Base-by-base conservation (phyloP, 2,329 filamentous ascomycete species). In the Apiospora aurea region DNA sequence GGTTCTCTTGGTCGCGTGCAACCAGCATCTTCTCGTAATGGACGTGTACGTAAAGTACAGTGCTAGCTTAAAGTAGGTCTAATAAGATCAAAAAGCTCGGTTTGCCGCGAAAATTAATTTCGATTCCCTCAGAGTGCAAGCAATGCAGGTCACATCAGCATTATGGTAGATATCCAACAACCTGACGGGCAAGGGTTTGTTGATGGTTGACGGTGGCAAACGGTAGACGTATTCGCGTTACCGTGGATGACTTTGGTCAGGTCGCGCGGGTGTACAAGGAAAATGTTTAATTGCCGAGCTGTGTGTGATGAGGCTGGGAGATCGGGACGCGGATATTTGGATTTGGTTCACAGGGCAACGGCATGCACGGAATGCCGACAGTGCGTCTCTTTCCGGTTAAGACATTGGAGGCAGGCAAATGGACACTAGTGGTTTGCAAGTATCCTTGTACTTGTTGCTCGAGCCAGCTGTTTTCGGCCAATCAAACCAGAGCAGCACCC, bases 1-100 rank as follows among this genome's bases (percentile, higher is more conserved):
- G 84, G 83, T 98, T 98, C 83, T 98, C 95, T 84, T 97, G 94
- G 82, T 97, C 93, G 77, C 91, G 89, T 79, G 92, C 87, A 73
- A 93, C 93, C 80, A 94, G 87, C 94, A 95, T 97, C 21, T 64
- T 64, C 41, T 57, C 18, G 57, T 14, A 11, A 41, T 38, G 10
- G 57, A 41, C 8, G 34, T n/a, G 18, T 18, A 61, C 53, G 53
- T 41, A 38, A 38, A n/a, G 29, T 61, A 61, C 53, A 16, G 16
- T 21, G 18, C 29, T 21, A 34, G 29, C 8, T 61, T 38, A 61
- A 29, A 29, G 29, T 38, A 34, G 26, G 26, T 34, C 34, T 64
- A 13, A 38, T 57, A 61, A n/a, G 57, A 64, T 64, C 57, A 64
- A 64, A 41, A 64, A 24, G 34, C 57, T 41, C 8, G 34, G 57